Percentiles rank a stretch among this genome's conserved stretches.
Evolutionary conservation across 768 basidiomycete genomes (phyloP).

Genomic region (Erythrobasidium yunnanense): DNA sequence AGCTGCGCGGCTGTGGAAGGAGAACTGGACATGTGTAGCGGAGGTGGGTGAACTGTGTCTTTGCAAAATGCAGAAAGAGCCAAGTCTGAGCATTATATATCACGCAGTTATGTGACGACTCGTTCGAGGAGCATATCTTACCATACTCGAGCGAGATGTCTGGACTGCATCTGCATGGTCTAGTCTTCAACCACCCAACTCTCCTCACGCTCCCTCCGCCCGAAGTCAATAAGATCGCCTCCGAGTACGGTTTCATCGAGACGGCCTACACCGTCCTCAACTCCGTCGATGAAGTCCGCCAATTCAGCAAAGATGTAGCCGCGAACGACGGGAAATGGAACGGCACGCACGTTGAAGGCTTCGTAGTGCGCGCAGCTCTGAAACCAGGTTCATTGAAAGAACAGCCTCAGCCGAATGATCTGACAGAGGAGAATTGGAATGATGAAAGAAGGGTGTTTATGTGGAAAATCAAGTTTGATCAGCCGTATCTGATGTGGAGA

Average conservation of each 20-base stretch:
- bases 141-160: constrained; percentile 67
- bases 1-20: constrained; percentile 62
- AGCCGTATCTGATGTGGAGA: constrained; percentile 97
- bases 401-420: constrained; percentile 19
- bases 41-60: constrained; percentile 53
- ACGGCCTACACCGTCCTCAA: constrained; percentile 54
- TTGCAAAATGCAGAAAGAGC: not conserved
- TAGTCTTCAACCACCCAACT: constrained; percentile 56
- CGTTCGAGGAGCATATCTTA: constrained; percentile 92
- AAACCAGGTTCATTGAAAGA: constrained; percentile 39
- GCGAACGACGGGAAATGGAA: constrained; percentile 61
- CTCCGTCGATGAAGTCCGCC: constrained; percentile 56
- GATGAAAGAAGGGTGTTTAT: constrained; percentile 59
- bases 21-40: constrained; percentile 77
- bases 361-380: constrained; percentile 64
- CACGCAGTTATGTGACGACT: constrained; percentile 82
- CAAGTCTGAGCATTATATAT: too few species aligned
- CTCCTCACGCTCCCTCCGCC: constrained; percentile 63
- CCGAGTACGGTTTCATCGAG: constrained; percentile 80
- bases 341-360: constrained; percentile 75
- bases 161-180: constrained; percentile 83
- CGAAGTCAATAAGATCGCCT: constrained; percentile 65
- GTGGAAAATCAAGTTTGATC: constrained; percentile 98
- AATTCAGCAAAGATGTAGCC: constrained; percentile 60
- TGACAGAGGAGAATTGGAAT: not conserved